Conservation (phyloP, 192 early-diverging fungal species). For the Radiomyces spectabilis region DNA sequence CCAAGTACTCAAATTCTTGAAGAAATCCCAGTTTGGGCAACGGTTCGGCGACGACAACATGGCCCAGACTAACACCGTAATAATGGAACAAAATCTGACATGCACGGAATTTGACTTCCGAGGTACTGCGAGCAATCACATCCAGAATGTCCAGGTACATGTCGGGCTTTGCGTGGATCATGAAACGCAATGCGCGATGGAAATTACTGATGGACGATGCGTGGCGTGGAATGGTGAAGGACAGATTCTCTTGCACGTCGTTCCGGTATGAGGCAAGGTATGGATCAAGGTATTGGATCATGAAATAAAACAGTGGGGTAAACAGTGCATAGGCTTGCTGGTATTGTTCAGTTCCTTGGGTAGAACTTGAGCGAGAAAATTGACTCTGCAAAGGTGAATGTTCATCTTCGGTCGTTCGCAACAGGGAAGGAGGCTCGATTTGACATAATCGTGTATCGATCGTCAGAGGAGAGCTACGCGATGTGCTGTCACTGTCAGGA, state of each 20-base stretch:
- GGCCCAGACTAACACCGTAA: constrained; percentile 34
- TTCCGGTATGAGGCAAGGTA: constrained; percentile 14
- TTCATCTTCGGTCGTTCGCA: constrained; percentile 7
- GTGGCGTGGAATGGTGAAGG: constrained; percentile 4
- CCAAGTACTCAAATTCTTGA: constrained; percentile 15
- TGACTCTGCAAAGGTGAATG: constrained; percentile 18
- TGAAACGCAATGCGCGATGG: constrained; percentile 35
- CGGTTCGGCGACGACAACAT: constrained; percentile 33
- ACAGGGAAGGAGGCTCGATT: background rate
- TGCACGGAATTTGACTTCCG: constrained; percentile 19
- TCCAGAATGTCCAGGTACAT: constrained; percentile 43
- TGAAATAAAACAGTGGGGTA: constrained; percentile 34
- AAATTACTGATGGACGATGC: constrained; percentile 35
- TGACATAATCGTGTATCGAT: constrained; percentile 16
- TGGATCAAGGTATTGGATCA: constrained; percentile 40
- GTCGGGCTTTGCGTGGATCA: constrained; percentile 39
- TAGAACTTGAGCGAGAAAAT: constrained; percentile 20
- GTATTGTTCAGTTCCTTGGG: constrained; percentile 27
- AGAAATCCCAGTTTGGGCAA: constrained; percentile 20
- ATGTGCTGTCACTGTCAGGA: constrained; percentile 5
- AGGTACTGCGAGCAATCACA: constrained; percentile 36
- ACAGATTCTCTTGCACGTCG: background rate
- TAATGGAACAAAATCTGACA: constrained; percentile 36
- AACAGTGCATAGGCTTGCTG: constrained; percentile 40
- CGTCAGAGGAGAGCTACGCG: constrained; percentile 5